Base-by-base conservation (phyloP, 1,139 yeast species). In the Taphrina deformans region DNA sequence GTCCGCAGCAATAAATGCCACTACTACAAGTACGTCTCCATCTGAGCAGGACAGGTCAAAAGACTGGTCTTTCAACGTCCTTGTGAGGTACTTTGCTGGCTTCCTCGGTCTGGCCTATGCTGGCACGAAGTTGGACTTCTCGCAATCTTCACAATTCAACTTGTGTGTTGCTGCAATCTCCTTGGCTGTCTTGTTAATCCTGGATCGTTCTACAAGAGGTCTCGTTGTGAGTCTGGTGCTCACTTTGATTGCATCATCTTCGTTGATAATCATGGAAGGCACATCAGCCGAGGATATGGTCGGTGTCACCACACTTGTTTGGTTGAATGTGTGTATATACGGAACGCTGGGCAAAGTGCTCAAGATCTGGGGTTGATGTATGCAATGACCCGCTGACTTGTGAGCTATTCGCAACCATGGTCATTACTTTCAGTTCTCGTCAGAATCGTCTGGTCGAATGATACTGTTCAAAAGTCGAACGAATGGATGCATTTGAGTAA, bases 401-500 rank as follows among this genome's bases (percentile, higher is more conserved):
- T n/a, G n/a, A n/a, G n/a, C n/a, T n/a, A n/a, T n/a, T n/a, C n/a
- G n/a, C n/a, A n/a, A n/a, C n/a, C n/a, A n/a, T n/a, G n/a, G n/a
- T n/a, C n/a, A n/a, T n/a, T n/a, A n/a, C n/a, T n/a, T n/a, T 9
- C 41, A n/a, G 18, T 38, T 18, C 12, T 38, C 55, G 31, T 23
- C 31, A n/a, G 31, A 27, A 21, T 51, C 55, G 10, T 51, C 55
- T 31, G 45, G 48, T 9, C 45, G 58, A 9, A 40, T n/a, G 14
- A 51, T 48, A 31, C 18, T 21, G 21, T 48, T 51, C 23, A 38
- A 16, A 24, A 26, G 26, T 48, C 65, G 29, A n/a, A 67, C 69
- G 26, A 69, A 66, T 4, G 69, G 69, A 12, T 56, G 63, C 55
- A 67, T 41, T 18, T 68, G 59, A 31, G 45, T 52, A 44, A 68